These are phyloP conservation scores for Ogataea paradorogensis DNA, from an alignment of 805 yeast genomes.

Conservation along the genomic window DNA sequence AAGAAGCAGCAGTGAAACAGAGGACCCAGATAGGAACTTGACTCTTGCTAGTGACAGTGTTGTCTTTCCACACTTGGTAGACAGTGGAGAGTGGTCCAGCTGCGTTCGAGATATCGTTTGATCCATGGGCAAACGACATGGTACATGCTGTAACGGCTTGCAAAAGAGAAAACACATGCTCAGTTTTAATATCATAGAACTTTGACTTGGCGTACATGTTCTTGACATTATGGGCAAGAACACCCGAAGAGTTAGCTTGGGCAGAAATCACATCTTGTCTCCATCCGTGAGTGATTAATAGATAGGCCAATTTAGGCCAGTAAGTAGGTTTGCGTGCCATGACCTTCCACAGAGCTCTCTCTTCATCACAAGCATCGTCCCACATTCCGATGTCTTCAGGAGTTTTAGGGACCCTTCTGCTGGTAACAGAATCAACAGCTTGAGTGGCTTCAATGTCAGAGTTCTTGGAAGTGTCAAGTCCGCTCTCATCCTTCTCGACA, in stretches of 20 bases:
- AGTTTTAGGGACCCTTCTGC: not conserved
- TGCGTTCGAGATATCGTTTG: constrained; percentile 77
- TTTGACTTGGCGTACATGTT: constrained; percentile 56
- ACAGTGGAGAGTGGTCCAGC: constrained; percentile 72
- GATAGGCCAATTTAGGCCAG: constrained; percentile 54
- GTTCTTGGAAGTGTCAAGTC: not conserved
- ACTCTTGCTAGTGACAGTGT: constrained; percentile 43
- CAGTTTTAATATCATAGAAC: constrained; percentile 68
- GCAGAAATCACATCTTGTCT: constrained; percentile 56
- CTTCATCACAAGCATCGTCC: constrained; percentile 15
- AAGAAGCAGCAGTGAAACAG: constrained; percentile 62
- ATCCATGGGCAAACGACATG: constrained; percentile 81
- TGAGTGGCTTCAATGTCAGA: not conserved
- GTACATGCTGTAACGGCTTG: constrained; percentile 75
- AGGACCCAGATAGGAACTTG: constrained; percentile 72
- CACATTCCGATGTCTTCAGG: constrained; percentile 5
- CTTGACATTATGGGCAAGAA: constrained; percentile 45
- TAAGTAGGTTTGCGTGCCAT: constrained; percentile 44
- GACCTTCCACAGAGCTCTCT: constrained; percentile 34
- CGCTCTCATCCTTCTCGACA: not conserved
- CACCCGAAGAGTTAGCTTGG: constrained; percentile 41
- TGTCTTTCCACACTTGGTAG: constrained; percentile 57
- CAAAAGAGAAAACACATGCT: constrained; percentile 61
- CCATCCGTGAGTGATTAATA: constrained; percentile 56
- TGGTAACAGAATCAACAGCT: constrained; percentile 16